Evolutionary conservation across 345 rosid genomes (phyloP).

Genomic region (Erucastrum elatum): DNA sequence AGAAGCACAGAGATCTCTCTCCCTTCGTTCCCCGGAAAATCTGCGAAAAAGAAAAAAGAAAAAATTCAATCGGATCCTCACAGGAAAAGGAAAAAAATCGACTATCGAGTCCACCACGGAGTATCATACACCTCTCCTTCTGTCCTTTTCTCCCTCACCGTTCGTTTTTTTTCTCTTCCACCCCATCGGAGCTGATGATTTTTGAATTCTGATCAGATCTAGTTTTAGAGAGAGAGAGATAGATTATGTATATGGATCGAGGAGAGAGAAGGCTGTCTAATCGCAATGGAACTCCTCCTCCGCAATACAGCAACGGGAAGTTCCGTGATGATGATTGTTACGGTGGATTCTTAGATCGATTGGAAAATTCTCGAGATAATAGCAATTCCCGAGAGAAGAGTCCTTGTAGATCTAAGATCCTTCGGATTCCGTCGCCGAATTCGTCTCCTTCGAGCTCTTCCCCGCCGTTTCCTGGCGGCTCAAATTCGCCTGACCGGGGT

Average conservation of each 20-base stretch:
- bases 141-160: background rate
- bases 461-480: constrained; percentile 24
- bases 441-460: constrained; percentile 38
- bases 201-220: constrained; percentile 35
- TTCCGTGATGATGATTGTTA: constrained; percentile 41
- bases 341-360: constrained; percentile 39
- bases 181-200: background rate
- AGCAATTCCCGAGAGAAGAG: constrained; percentile 24
- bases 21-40: constrained; percentile 13
- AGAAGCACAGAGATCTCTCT: constrained; percentile 31
- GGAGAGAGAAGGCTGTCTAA: constrained; percentile 43
- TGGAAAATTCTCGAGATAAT: constrained; percentile 24
- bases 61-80: background rate
- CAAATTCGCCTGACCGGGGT: constrained; percentile 39
- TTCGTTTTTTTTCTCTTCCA: background rate
- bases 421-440: constrained; percentile 36
- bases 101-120: constrained; percentile 25
- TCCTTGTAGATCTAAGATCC: constrained; percentile 38
- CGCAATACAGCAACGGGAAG: constrained; percentile 32
- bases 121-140: background rate
- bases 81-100: background rate
- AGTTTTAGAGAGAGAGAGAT: constrained; percentile 9
- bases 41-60: background rate
- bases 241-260: constrained; percentile 49
- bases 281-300: constrained; percentile 28